Evolutionary conservation across 2,329 filamentous ascomycete genomes (phyloP), one percentile per base, ranked within the genome.

Genomic region (Macrophomina phaseolina): DNA sequence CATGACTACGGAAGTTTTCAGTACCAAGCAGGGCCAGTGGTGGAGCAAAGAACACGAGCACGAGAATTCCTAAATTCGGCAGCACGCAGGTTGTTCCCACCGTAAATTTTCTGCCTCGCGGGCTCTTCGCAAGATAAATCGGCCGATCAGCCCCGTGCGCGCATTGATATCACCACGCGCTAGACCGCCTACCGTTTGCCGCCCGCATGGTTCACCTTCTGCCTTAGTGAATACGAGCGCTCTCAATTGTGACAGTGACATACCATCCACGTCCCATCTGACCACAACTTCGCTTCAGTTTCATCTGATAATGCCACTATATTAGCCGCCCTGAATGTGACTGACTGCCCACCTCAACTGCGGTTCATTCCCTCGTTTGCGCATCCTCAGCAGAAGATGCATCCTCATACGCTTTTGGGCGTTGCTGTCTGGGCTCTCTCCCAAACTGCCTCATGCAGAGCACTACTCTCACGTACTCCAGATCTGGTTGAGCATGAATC

Each of bases 401-500:
- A 34, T 49, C 30, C 38, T 14, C 32, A 62, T 16, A 1, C 45
- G 12, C 4, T 49, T 36, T 18, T 62, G n/a, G 58, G 42, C 4
- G 30, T 32, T 36, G 58, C 58, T 40, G 5, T 62, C 30, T 49
- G 28, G 58, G 58, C 42, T 11, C 38, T 62, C 32, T 62, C 45
- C 12, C 58, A 49, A n/a, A 49, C 42, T n/a, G 58, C 9, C 5
- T 62, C 45, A 4, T 62, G 42, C 45, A 28, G 58, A 28, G 58
- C n/a, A n/a, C 16, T 51, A 11, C 14, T 9, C 42, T 28, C 58
- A 16, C 28, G 30, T 11, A 42, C 58, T 7, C 38, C n/a, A 30
- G 46, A 64, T 4, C 61, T 64, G 4, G 48, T 64, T 8, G 61
- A 64, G 61, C 61, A 53, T 7, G 61, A 64, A 23, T 30, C 48